phyloP scores from a whole-genome alignment of 2,329 filamentous ascomycete species.

The Diaporthe sp. region DNA sequence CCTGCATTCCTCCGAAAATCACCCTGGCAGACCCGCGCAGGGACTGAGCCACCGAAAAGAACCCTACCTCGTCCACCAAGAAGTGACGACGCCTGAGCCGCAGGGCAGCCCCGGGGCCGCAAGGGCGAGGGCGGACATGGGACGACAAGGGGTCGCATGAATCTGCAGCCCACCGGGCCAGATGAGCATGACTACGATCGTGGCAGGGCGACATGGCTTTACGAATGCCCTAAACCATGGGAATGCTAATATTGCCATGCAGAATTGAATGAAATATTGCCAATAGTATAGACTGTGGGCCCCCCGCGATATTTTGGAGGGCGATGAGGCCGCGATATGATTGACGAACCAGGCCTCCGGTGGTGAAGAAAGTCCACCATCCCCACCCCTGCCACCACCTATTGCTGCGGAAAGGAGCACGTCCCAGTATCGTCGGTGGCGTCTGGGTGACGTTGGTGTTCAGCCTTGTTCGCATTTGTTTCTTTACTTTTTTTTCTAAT shows the following conservation, averaged over 20 bases:
- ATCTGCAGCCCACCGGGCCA: slow-evolving; percentile 38
- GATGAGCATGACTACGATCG: slow-evolving; percentile 37
- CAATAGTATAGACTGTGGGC: slow-evolving; percentile 33
- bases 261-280: slow-evolving; percentile 37
- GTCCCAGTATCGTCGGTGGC: background rate
- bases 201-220: slow-evolving; percentile 18
- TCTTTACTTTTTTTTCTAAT: background rate
- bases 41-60: slow-evolving; percentile 21
- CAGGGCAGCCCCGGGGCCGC: slow-evolving; percentile 3
- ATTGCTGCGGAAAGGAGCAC: background rate
- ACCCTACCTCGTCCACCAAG: background rate
- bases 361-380: background rate
- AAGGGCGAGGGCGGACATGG: slow-evolving; percentile 27
- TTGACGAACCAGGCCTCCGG: slow-evolving; percentile 23
- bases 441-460: background rate
- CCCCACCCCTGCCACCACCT: background rate
- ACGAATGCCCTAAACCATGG: slow-evolving; percentile 13
- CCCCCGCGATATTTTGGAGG: slow-evolving; percentile 4
- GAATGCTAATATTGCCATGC: slow-evolving; percentile 22
- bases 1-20: slow-evolving; percentile 22
- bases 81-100: slow-evolving; percentile 27
- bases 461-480: background rate
- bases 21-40: slow-evolving; percentile 11
- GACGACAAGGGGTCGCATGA: slow-evolving; percentile 40
- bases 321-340: slow-evolving; percentile 7